Conservation (phyloP, 2,329 filamentous ascomycete genomes). For the Pestalotiopsis sp. region DNA sequence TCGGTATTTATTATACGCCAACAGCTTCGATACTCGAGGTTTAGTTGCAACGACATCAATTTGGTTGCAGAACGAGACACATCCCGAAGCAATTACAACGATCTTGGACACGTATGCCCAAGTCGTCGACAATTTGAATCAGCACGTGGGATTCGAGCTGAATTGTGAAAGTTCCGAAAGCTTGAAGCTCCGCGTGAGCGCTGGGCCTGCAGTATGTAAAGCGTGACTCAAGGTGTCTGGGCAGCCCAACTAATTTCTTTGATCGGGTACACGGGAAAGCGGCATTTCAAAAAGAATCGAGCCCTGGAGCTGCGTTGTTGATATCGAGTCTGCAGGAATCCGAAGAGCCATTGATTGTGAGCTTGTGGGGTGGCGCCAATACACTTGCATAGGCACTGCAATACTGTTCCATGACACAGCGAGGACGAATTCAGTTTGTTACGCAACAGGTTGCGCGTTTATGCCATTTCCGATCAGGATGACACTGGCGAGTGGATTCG, state of each 20-base stretch:
- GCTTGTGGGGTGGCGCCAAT: conserved; percentile 51
- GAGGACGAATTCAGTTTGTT: conserved; percentile 24
- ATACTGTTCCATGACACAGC: conserved; percentile 33
- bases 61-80: not conserved
- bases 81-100: not conserved
- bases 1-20: not conserved
- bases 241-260: conserved; percentile 10
- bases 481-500: conserved; percentile 50
- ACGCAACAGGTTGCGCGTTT: conserved; percentile 33
- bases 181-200: not conserved
- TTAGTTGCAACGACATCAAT: not conserved
- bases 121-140: not conserved
- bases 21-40: not conserved
- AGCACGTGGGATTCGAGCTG: not conserved
- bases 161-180: not conserved
- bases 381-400: conserved; percentile 46
- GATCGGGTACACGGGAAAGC: conserved; percentile 28
- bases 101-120: not conserved
- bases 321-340: conserved; percentile 31
- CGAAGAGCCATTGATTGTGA: conserved; percentile 44
- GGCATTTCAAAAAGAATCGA: conserved; percentile 26
- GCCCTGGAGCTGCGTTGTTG: conserved; percentile 32
- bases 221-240: not conserved
- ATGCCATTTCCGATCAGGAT: conserved; percentile 52
- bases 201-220: not conserved